phyloP scores from a whole-genome alignment of 129 eudicot species.

The Flaveria linearis region DNA sequence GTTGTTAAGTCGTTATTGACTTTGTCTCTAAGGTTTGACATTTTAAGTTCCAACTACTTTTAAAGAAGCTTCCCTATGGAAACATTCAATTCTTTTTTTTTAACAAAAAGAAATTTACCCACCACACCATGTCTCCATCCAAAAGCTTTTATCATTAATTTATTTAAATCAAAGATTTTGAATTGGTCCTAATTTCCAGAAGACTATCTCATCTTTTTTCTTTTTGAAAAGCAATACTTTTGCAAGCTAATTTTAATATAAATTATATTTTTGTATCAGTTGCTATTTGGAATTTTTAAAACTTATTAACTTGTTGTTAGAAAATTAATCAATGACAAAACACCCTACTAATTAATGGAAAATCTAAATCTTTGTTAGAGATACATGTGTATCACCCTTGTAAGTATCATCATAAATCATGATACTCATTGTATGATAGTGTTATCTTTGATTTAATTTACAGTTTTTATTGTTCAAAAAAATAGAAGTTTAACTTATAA shows the following conservation, averaged over 20 bases:
- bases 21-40: not conserved
- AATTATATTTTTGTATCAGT: too few relatives aligned
- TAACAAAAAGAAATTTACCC: not conserved
- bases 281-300: too few relatives aligned
- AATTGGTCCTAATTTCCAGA: not conserved
- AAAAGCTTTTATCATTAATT: not conserved
- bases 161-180: not conserved
- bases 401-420: too few relatives aligned
- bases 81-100: not conserved
- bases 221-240: not conserved
- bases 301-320: too few relatives aligned
- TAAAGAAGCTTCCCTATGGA: conserved; percentile 1
- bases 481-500: too few relatives aligned
- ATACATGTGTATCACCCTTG: too few relatives aligned
- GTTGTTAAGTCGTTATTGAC: not conserved
- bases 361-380: too few relatives aligned
- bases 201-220: not conserved
- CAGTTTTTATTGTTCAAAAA: too few relatives aligned
- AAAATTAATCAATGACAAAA: too few relatives aligned
- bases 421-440: too few relatives aligned
- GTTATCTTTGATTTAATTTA: too few relatives aligned
- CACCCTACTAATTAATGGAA: too few relatives aligned
- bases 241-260: not conserved
- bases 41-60: not conserved
- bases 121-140: not conserved